Conservation (phyloP, 371 early-diverging fungal genomes). For the Dichotomocladium elegans region DNA sequence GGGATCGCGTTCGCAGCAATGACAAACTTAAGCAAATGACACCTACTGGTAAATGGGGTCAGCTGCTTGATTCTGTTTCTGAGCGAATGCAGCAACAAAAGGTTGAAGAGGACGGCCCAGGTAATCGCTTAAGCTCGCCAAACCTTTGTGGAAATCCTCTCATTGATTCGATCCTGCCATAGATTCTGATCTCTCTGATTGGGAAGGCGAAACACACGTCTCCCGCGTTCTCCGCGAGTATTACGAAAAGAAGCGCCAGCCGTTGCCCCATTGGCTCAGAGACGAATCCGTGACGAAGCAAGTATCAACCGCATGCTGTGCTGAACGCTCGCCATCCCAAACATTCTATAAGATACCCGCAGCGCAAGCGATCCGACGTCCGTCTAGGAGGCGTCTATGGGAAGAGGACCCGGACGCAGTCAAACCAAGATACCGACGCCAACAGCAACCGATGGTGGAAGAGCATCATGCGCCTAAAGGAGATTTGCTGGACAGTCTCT, state of each 20-base stretch:
- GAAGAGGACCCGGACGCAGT: too few relatives aligned
- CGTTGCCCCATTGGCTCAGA: constrained; percentile 24
- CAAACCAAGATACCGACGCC: too few relatives aligned
- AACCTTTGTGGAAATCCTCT: too few relatives aligned
- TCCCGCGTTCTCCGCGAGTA: constrained; percentile 47
- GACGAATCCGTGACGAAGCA: constrained; percentile 18
- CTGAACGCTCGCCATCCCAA: too few relatives aligned
- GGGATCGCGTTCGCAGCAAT: neutral
- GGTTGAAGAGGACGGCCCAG: neutral
- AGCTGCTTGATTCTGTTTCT: neutral
- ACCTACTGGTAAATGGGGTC: neutral
- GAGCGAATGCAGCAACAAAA: neutral
- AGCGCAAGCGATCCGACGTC: too few relatives aligned
- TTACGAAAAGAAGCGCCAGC: constrained; percentile 35
- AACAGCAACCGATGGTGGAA: too few relatives aligned
- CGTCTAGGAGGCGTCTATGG: too few relatives aligned
- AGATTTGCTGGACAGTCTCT: too few relatives aligned
- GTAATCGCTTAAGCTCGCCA: too few relatives aligned
- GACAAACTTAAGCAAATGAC: neutral
- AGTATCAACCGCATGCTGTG: too few relatives aligned
- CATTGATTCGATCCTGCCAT: constrained; percentile 6
- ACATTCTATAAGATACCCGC: too few relatives aligned
- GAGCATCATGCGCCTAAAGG: too few relatives aligned
- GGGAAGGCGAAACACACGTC: constrained; percentile 57
- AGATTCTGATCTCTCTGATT: constrained; percentile 56